Conservation (phyloP, 1,284 basidiomycete species). For the Vanrija humicola region DNA sequence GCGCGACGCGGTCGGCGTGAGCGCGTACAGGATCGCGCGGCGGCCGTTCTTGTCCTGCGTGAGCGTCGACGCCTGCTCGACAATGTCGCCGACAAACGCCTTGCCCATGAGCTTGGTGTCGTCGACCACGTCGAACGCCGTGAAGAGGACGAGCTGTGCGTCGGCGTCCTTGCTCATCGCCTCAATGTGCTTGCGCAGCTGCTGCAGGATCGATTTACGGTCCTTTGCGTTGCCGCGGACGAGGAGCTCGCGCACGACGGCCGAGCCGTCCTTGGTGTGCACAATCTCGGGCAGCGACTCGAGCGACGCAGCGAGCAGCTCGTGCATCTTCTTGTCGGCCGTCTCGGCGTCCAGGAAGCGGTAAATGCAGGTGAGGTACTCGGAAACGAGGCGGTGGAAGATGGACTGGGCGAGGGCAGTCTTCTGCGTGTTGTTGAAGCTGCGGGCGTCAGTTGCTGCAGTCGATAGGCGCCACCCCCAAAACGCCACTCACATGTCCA, state of each 20-base stretch:
- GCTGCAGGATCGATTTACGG: conserved; percentile 80
- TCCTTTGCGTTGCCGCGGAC: conserved; percentile 79
- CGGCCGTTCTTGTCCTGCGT: conserved; percentile 55
- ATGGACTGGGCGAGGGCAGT: conserved; percentile 77
- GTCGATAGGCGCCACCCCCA: not conserved
- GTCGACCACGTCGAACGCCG: conserved; percentile 78
- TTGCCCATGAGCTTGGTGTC: conserved; percentile 83
- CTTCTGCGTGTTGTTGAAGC: conserved; percentile 85
- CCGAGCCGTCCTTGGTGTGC: conserved; percentile 83
- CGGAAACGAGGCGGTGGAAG: conserved; percentile 64
- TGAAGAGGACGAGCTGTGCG: conserved; percentile 80
- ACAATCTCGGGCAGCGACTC: conserved; percentile 83
- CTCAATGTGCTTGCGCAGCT: conserved; percentile 76
- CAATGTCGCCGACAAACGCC: conserved; percentile 59
- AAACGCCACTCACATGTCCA: conserved; percentile 62
- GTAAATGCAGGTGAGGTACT: conserved; percentile 48
- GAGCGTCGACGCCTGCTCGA: conserved; percentile 55
- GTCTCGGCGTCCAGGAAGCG: conserved; percentile 39
- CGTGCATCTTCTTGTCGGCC: conserved; percentile 48
- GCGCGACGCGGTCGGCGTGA: conserved; percentile 68
- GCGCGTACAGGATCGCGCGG: conserved; percentile 71
- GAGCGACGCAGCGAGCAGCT: conserved; percentile 55
- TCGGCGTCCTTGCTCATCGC: conserved; percentile 80
- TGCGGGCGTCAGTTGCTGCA: conserved; percentile 33
- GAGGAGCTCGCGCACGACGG: conserved; percentile 76